Evolutionary conservation across 345 rosid genomes (phyloP), one percentile per base, ranked within the genome.

Genomic region (Pistacia atlantica): DNA sequence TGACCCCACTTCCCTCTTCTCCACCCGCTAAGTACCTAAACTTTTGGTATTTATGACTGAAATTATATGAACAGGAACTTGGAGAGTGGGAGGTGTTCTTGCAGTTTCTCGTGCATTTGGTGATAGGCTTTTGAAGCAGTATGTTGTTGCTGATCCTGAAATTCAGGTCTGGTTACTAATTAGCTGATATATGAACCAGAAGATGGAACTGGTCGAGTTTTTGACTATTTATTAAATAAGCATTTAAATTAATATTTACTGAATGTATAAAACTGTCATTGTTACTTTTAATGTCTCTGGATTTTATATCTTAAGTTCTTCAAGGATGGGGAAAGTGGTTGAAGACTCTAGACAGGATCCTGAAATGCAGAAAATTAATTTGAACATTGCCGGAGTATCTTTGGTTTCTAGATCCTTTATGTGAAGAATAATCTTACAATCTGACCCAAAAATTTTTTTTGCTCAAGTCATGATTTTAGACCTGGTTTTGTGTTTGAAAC

Each of bases 61-160:
- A 76, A 72, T 55, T 55, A 8, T 67, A 3, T 78, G 25, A 33
- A 62, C 73, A 96, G 99, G 99, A 75, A 96, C 99, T 64, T 96
- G 99, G 99, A 90, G 99, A 85, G 99, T 96, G 70, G 99, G 97
- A 66, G 99, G 99, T 22, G 99, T 96, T 65, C 99, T 96, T 82
- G 99, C 99, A 22, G 98, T 96, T 79, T 96, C 99, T 72, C 99
- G 99, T 75, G 99, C 99, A 71, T 96, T 96, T 90, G 99, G 99
- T 68, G 99, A 94, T 83, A 85, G 95, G 80, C 91, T 91, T 74
- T 82, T 96, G 89, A 96, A 96, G 93, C 99, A 92, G 85, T 96
- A 91, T 76, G 99, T 96, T 78, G 99, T 96, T 84, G 97, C 99
- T 78, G 99, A 96, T 83, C 99, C 99, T 52, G 99, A 96, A 87